Percentiles rank a stretch among this genome's conserved stretches.
Conservation (phyloP, 2,329 filamentous ascomycete genomes). For the Talaromyces marneffei region DNA sequence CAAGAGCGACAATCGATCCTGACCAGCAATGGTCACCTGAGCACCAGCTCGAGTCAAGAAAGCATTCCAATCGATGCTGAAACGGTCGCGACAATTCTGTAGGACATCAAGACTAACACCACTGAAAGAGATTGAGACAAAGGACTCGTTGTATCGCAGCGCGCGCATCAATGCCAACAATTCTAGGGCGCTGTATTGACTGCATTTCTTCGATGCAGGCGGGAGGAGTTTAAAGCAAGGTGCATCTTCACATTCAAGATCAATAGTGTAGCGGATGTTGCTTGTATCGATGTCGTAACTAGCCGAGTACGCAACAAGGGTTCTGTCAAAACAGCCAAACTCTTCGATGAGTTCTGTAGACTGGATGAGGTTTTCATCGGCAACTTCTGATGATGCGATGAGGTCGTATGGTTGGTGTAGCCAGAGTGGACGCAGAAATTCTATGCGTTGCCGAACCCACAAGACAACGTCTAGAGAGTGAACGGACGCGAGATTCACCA, state of each 20-base stretch:
- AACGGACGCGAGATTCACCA: slow-evolving; percentile 58
- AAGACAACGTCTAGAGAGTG: slow-evolving; percentile 60
- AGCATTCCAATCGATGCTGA: slow-evolving; percentile 59
- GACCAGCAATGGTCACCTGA: slow-evolving; percentile 48
- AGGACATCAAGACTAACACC: slow-evolving; percentile 59
- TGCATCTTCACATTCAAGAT: slow-evolving; percentile 58
- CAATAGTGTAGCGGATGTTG: slow-evolving; percentile 60
- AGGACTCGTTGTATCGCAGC: slow-evolving; percentile 65
- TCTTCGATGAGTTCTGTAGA: slow-evolving; percentile 51
- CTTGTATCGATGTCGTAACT: slow-evolving; percentile 63
- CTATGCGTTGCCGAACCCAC: slow-evolving; percentile 55
- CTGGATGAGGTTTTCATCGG: slow-evolving; percentile 45
- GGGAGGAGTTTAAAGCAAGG: slow-evolving; percentile 61
- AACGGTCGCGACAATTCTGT: slow-evolving; percentile 55
- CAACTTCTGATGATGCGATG: slow-evolving; percentile 52
- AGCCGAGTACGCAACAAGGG: slow-evolving; percentile 63
- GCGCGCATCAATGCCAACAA: slow-evolving; percentile 65
- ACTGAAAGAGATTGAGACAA: slow-evolving; percentile 62
- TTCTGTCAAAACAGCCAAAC: slow-evolving; percentile 60
- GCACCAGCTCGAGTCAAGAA: slow-evolving; percentile 55
- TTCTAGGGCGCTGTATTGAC: slow-evolving; percentile 56
- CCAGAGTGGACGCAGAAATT: slow-evolving; percentile 61
- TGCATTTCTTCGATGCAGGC: slow-evolving; percentile 44
- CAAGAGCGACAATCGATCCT: slow-evolving; percentile 53
- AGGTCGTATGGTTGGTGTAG: slow-evolving; percentile 58